Percentiles rank a stretch among this genome's conserved stretches.
phyloP scores from a whole-genome alignment of 1,139 yeast species.

The Pichia sp. region DNA sequence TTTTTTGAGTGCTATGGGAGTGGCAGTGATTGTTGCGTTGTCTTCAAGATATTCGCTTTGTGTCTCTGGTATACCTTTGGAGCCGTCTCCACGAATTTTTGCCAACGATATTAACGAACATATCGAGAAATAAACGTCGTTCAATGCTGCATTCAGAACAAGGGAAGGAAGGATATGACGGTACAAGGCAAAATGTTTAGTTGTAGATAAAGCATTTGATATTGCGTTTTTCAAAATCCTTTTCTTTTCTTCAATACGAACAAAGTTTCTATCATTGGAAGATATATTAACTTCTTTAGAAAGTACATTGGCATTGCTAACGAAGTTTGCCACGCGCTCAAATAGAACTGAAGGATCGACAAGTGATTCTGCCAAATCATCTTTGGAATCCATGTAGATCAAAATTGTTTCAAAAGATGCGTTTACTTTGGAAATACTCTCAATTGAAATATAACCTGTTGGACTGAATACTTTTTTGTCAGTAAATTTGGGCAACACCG shows the following conservation, averaged over 20 bases:
- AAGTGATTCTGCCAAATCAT: slow-evolving; percentile 25
- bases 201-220: slow-evolving; percentile 71
- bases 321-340: slow-evolving; percentile 50
- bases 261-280: slow-evolving; percentile 22
- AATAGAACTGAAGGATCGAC: slow-evolving; percentile 45
- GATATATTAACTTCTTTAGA: slow-evolving; percentile 37
- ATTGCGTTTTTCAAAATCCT: slow-evolving; percentile 54
- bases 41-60: slow-evolving; percentile 4
- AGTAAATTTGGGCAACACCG: slow-evolving; percentile 1
- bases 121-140: slow-evolving; percentile 70
- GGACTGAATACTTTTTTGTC: slow-evolving; percentile 13
- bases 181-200: slow-evolving; percentile 71
- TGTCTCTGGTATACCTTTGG: not conserved
- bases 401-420: slow-evolving; percentile 46
- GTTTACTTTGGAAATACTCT: slow-evolving; percentile 44
- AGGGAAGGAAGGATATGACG: slow-evolving; percentile 63
- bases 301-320: slow-evolving; percentile 41
- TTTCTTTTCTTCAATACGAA: slow-evolving; percentile 19
- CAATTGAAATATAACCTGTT: slow-evolving; percentile 44
- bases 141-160: slow-evolving; percentile 71
- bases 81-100: slow-evolving; percentile 40
- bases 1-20: slow-evolving; percentile 15
- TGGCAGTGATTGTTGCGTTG: slow-evolving; percentile 11
- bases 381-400: slow-evolving; percentile 31
- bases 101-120: slow-evolving; percentile 63